Percentiles rank a stretch among this genome's conserved stretches.
phyloP scores from a whole-genome alignment of 225 moss, liverwort and hornwort genomes.

The Sphagnum tenellum region DNA sequence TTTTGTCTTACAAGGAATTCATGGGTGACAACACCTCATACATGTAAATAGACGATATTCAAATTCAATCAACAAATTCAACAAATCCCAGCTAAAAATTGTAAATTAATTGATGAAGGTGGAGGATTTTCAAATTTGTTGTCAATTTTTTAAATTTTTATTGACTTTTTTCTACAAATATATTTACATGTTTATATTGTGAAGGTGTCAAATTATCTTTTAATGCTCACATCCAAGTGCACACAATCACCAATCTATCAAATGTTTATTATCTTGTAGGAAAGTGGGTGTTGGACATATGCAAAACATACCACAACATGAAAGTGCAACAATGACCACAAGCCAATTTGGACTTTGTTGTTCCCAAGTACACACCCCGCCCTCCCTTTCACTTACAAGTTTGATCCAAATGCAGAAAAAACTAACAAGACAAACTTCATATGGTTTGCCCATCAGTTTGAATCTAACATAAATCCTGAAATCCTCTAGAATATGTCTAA shows the following conservation, averaged over 20 bases:
- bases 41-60: neutral
- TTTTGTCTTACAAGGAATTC: too few species aligned
- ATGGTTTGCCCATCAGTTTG: slow-evolving; percentile 6
- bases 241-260: neutral
- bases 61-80: neutral
- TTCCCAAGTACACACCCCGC: slow-evolving; percentile 2
- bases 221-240: neutral
- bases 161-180: neutral
- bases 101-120: too few species aligned
- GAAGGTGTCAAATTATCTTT: neutral
- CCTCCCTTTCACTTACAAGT: neutral
- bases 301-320: neutral
- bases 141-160: too few species aligned
- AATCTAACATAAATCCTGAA: neutral
- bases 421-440: neutral
- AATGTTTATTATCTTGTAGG: neutral
- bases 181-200: neutral
- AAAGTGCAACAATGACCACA: neutral
- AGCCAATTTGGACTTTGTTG: neutral
- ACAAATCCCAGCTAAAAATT: too few species aligned
- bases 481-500: neutral
- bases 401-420: neutral
- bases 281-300: neutral
- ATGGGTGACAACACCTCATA: too few species aligned
- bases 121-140: too few species aligned